Conservation (phyloP, 768 basidiomycete genomes). For the Pholiota microspora region DNA sequence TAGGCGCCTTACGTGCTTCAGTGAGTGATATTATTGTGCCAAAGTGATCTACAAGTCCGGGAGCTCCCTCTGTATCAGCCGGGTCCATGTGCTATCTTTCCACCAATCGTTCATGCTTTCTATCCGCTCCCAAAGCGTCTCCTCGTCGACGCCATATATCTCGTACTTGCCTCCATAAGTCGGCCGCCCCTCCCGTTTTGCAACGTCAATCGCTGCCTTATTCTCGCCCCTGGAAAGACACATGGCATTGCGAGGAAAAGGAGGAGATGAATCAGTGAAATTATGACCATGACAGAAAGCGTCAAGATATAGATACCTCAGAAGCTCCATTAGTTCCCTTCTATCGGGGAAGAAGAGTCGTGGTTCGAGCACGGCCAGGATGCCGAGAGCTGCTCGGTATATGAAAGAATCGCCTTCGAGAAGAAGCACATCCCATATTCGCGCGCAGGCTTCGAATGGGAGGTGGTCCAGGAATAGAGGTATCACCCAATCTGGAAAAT, state of each 20-base stretch:
- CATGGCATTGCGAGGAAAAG: neutral
- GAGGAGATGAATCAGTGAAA: neutral
- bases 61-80: slow-evolving; percentile 78
- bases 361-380: slow-evolving; percentile 80
- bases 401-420: slow-evolving; percentile 91
- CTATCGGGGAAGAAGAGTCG: slow-evolving; percentile 88
- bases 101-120: slow-evolving; percentile 88
- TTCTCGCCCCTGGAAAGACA: slow-evolving; percentile 85
- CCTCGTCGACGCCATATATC: slow-evolving; percentile 84
- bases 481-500: slow-evolving; percentile 79
- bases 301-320: slow-evolving; percentile 44
- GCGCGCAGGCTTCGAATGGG: slow-evolving; percentile 88
- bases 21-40: neutral
- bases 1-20: neutral
- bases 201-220: slow-evolving; percentile 80
- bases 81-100: slow-evolving; percentile 87
- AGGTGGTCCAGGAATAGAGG: slow-evolving; percentile 82
- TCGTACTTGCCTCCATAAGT: slow-evolving; percentile 78
- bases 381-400: slow-evolving; percentile 80
- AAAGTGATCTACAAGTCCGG: slow-evolving; percentile 55
- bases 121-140: slow-evolving; percentile 81
- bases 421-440: slow-evolving; percentile 85
- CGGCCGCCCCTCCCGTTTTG: slow-evolving; percentile 62
- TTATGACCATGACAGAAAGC: neutral
- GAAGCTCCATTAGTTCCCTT: slow-evolving; percentile 73